phyloP scores from a whole-genome alignment of 1,284 basidiomycete genomes.

The Peniophora sp. region DNA sequence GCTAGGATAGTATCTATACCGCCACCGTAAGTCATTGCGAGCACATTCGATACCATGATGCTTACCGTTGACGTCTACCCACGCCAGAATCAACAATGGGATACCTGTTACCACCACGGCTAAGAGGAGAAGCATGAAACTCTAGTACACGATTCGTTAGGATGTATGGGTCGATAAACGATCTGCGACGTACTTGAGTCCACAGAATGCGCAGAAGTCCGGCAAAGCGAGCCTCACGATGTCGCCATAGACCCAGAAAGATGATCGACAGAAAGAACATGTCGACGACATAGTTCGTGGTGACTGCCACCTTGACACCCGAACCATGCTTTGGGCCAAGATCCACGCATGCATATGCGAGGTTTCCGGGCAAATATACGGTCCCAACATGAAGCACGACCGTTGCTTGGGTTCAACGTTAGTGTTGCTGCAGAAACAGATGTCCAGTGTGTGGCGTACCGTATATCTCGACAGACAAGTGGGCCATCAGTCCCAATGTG shows the following conservation, averaged over 20 bases:
- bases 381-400: too few relatives aligned
- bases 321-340: background rate
- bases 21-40: too few relatives aligned
- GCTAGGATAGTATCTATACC: too few relatives aligned
- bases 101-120: too few relatives aligned
- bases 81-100: too few relatives aligned
- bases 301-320: background rate
- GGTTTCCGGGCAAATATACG: too few relatives aligned
- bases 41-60: too few relatives aligned
- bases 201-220: background rate
- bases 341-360: too few relatives aligned
- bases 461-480: background rate
- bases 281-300: background rate
- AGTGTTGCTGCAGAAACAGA: background rate
- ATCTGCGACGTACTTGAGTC: background rate
- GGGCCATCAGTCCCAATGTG: background rate
- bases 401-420: background rate
- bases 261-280: background rate
- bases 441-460: background rate
- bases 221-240: background rate
- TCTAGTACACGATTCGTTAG: too few relatives aligned
- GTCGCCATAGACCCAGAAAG: background rate
- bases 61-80: too few relatives aligned
- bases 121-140: too few relatives aligned
- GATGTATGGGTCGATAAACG: too few relatives aligned